Percentiles rank a stretch among this genome's conserved stretches.
Conservation (phyloP, 2,329 filamentous ascomycete species). For the Pseudocercospora fuligena region DNA sequence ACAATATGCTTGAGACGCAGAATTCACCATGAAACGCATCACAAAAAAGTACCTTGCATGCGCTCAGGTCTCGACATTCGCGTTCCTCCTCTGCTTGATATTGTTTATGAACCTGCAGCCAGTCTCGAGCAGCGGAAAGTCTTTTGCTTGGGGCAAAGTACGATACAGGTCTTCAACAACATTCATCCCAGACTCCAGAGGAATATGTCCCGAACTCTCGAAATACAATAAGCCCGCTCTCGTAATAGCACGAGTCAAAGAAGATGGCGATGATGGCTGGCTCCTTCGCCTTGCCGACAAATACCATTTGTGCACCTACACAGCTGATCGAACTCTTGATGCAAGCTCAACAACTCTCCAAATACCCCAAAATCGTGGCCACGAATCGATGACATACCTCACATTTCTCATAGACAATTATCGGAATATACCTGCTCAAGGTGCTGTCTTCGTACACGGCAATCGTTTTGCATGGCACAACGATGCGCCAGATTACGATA, state of each 20-base stretch:
- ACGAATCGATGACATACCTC: constrained; percentile 66
- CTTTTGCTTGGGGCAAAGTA: constrained; percentile 51
- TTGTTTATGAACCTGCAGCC: constrained; percentile 20
- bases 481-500: constrained; percentile 53
- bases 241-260: constrained; percentile 48
- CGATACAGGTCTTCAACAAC: constrained; percentile 48
- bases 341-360: constrained; percentile 42
- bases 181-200: constrained; percentile 42
- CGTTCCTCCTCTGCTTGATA: constrained; percentile 17
- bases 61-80: constrained; percentile 18
- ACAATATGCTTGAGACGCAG: no score
- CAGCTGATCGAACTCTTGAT: constrained; percentile 43
- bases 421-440: constrained; percentile 57
- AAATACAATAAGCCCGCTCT: constrained; percentile 49
- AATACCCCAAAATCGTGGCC: constrained; percentile 59
- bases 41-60: constrained; percentile 22
- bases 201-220: constrained; percentile 50
- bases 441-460: constrained; percentile 64
- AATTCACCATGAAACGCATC: constrained; percentile 17
- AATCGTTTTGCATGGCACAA: constrained; percentile 63
- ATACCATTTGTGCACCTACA: constrained; percentile 56
- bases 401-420: constrained; percentile 66
- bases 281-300: constrained; percentile 43
- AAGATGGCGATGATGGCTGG: constrained; percentile 51
- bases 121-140: constrained; percentile 10